Evolutionary conservation across 768 basidiomycete genomes (phyloP).

Genomic region (Royoungia palumana): DNA sequence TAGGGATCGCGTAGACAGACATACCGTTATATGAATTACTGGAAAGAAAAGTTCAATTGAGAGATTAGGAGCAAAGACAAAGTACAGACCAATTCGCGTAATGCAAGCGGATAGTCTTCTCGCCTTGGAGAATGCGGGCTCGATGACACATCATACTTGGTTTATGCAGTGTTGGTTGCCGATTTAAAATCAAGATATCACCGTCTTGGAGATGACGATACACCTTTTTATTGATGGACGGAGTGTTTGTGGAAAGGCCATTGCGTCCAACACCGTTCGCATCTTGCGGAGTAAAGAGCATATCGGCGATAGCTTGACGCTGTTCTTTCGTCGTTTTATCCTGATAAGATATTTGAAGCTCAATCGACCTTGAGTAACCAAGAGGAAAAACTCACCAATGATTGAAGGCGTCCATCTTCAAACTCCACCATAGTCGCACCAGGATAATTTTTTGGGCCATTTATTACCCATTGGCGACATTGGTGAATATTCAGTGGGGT

Average conservation of each 20-base stretch:
- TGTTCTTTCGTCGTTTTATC: conserved; percentile 86
- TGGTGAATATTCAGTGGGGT: conserved; percentile 87
- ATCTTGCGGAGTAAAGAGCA: conserved; percentile 87
- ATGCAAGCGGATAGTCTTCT: conserved; percentile 99
- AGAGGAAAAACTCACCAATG: conserved; percentile 49
- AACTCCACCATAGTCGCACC: conserved; percentile 94
- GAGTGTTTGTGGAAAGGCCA: conserved; percentile 72
- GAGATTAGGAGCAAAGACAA: conserved; percentile 1
- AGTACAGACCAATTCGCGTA: conserved; percentile 91
- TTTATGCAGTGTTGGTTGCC: conserved; percentile 97
- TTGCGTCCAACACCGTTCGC: conserved; percentile 44
- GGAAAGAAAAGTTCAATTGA: conserved; percentile 16
- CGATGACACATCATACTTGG: conserved; percentile 99
- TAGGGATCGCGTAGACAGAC: conserved; percentile 21
- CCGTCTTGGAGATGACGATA: conserved; percentile 93
- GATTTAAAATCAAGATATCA: conserved; percentile 92
- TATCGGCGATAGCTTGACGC: conserved; percentile 92
- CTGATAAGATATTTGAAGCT: conserved; percentile 38
- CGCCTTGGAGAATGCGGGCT: conserved; percentile 86
- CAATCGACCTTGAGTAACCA: neutral
- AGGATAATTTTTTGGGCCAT: conserved; percentile 83
- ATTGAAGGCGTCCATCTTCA: conserved; percentile 88
- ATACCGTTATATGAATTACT: conserved; percentile 97
- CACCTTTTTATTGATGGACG: conserved; percentile 93
- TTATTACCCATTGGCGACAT: conserved; percentile 85